Conservation (phyloP, 1,284 basidiomycete genomes). For the Moesziomyces globuligerus region DNA sequence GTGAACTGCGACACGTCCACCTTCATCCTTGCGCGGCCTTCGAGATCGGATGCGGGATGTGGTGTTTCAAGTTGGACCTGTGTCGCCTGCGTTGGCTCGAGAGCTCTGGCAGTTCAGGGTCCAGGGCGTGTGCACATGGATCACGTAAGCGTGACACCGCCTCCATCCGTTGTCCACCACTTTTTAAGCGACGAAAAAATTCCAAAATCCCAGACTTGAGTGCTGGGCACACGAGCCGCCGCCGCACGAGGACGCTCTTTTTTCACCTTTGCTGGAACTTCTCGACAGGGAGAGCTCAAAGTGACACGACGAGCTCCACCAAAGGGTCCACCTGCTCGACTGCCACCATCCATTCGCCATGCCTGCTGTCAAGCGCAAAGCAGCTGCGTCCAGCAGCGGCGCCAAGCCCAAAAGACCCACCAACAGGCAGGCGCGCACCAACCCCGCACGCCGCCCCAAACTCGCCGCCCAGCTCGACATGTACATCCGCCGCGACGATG, state of each 20-base stretch:
- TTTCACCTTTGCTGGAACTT: not conserved
- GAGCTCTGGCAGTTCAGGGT: no score
- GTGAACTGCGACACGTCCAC: conserved; percentile 20
- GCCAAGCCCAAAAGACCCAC: conserved; percentile 3
- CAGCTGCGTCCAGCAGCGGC: conserved; percentile 4
- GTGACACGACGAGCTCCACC: not conserved
- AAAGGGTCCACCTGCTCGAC: not conserved
- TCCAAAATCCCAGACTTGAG: no score
- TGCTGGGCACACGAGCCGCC: no score
- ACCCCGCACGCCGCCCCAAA: conserved; percentile 7
- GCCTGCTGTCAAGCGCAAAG: conserved; percentile 32
- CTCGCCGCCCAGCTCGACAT: conserved; percentile 30
- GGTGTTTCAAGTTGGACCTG: no score
- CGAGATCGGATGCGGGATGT: not conserved
- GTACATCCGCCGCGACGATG: conserved; percentile 38
- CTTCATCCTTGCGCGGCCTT: conserved; percentile 12
- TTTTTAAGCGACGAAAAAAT: not conserved
- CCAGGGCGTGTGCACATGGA: not conserved
- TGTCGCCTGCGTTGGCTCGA: conserved; percentile 11
- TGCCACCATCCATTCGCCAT: conserved; percentile 3
- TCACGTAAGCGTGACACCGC: conserved; percentile 34
- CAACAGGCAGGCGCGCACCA: not conserved
- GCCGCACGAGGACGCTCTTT: not conserved
- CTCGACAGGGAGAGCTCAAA: no score
- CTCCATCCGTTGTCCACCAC: conserved; percentile 15